Percentiles rank a stretch among this genome's conserved stretches.
Conservation (phyloP, 257 asterid species). For the Ilex aquifolium region DNA sequence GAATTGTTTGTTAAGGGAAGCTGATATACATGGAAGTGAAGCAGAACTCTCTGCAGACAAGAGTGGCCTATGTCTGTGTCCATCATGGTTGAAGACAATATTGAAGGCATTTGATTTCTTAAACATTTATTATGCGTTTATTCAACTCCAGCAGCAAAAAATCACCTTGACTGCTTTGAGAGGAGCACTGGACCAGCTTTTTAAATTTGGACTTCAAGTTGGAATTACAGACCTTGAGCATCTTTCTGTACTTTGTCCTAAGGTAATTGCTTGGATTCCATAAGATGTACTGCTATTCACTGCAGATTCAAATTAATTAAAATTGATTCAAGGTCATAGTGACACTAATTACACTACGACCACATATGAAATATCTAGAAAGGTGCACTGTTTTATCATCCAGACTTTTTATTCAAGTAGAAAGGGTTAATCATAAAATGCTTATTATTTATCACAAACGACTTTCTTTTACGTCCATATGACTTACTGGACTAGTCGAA, state of each 20-base stretch:
- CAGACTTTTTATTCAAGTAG: too few relatives aligned
- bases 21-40: slow-evolving; percentile 16
- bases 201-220: slow-evolving; percentile 38
- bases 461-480: too few relatives aligned
- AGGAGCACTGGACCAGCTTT: slow-evolving; percentile 42
- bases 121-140: slow-evolving; percentile 54
- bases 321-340: too few relatives aligned
- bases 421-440: too few relatives aligned
- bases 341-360: too few relatives aligned
- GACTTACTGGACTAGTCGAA: too few relatives aligned
- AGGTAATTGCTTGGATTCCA: slow-evolving; percentile 37
- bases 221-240: slow-evolving; percentile 48
- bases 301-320: too few relatives aligned
- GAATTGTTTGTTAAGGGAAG: slow-evolving; percentile 41
- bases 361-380: too few relatives aligned
- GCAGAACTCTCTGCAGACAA: slow-evolving; percentile 27
- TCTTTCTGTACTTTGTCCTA: slow-evolving; percentile 66
- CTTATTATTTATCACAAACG: too few relatives aligned
- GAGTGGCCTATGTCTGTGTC: slow-evolving; percentile 48
- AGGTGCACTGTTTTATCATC: too few relatives aligned
- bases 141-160: slow-evolving; percentile 41
- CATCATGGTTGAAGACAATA: slow-evolving; percentile 66
- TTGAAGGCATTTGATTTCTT: slow-evolving; percentile 47
- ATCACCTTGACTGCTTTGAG: slow-evolving; percentile 33
- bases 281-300: slow-evolving; percentile 1